Base-by-base conservation (phyloP, 306 rosid species). In the Cicer cuneatum region DNA sequence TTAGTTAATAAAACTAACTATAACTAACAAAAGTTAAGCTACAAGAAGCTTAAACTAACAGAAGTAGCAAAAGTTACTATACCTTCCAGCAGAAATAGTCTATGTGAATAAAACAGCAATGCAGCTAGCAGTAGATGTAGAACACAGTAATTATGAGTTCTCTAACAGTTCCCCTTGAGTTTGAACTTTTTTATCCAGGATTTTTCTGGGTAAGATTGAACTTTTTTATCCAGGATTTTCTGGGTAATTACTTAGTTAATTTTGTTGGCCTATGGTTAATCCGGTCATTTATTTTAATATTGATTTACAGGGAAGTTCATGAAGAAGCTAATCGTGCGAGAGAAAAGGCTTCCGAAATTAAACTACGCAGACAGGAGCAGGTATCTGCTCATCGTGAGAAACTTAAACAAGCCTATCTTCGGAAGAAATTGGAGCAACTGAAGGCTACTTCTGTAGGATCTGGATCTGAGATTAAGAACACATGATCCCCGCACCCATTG, bases 251-350 rank as follows among this genome's bases (percentile, higher is more conserved):
- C 61, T n/a, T 59, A 0, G 40, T 33, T 68, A 8, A 8, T 16
- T 8, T 72, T 40, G n/a, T 62, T 63, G 47, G 12, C 15, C 16
- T 76, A 14, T 9, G 69, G 58, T 43, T 72, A 58, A 69, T 70
- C 76, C 35, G 39, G 8, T 69, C 21, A 59, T 63, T 42, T 40
- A 29, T 41, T 64, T 29, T 59, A 66, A 39, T 71, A 18, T 71
- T 79, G 59, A 68, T 84, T 56, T 81, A 29, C 80, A 94, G 97
- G 95, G 98, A 94, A 78, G 97, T 90, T 57, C 98, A 93, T 45
- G 92, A 90, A 79, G 98, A 93, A 86, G 98, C 86, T 14, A 93
- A 83, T 80, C 87, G 69, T 75, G 97, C 91, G 5, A 86, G 98
- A 83, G 92, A 82, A 65, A 90, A 87, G 86, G 90, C 90, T 10